These are phyloP conservation scores for Amanita jacksonii DNA, from an alignment of 768 basidiomycete genomes.

Conservation along the genomic window DNA sequence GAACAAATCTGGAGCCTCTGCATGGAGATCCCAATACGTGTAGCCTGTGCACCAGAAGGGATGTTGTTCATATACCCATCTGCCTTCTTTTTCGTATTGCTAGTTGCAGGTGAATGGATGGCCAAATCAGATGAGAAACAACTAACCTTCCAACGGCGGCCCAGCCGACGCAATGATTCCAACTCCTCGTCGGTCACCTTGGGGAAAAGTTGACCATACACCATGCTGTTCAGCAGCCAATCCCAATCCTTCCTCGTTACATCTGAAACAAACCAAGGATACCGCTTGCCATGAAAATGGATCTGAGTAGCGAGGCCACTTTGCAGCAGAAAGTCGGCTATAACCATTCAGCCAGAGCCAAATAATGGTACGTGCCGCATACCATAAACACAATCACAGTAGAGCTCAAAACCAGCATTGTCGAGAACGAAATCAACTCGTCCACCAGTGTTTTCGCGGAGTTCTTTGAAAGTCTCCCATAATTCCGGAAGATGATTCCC, in stretches of 20 bases:
- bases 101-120: constrained; percentile 19
- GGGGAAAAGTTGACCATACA: constrained; percentile 89
- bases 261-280: constrained; percentile 92
- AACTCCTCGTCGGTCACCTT: constrained; percentile 71
- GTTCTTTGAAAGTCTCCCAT: constrained; percentile 65
- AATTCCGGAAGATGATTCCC: constrained; percentile 70
- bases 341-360: constrained; percentile 6
- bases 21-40: constrained; percentile 83
- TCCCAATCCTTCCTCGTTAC: constrained; percentile 91
- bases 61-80: constrained; percentile 92
- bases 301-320: constrained; percentile 78
- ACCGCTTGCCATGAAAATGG: constrained; percentile 92
- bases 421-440: constrained; percentile 78
- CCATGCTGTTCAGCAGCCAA: constrained; percentile 82
- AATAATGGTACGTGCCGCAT: constrained; percentile 11
- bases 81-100: constrained; percentile 90
- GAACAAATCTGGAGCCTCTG: constrained; percentile 86
- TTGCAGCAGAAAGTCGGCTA: constrained; percentile 90
- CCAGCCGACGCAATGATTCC: constrained; percentile 72
- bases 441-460: constrained; percentile 62
- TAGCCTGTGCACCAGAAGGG: constrained; percentile 96
- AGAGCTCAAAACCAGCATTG: constrained; percentile 85
- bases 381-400: constrained; percentile 85
- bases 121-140: not conserved
- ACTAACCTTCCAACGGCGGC: constrained; percentile 79